Evolutionary conservation across 1,139 yeast genomes (phyloP).

Genomic region (Ogataea hybrid): DNA sequence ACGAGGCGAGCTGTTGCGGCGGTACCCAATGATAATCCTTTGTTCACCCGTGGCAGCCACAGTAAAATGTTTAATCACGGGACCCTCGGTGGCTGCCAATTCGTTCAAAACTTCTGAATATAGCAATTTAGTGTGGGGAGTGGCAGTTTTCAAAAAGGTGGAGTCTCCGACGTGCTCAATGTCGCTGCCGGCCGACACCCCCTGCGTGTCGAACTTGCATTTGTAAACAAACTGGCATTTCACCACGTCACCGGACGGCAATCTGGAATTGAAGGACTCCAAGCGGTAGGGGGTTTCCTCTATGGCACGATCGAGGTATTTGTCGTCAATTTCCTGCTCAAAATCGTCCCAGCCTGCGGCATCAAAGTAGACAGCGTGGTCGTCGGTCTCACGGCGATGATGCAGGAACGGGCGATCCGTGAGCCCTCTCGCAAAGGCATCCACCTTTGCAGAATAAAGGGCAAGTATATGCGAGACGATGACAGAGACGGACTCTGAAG

Average conservation of each 20-base stretch:
- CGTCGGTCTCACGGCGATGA: conserved; percentile 71
- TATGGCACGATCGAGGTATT: conserved; percentile 58
- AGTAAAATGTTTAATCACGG: conserved; percentile 86
- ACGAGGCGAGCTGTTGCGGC: conserved; percentile 80
- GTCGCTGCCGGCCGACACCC: conserved; percentile 42
- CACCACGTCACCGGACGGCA: conserved; percentile 35
- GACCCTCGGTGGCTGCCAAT: conserved; percentile 80
- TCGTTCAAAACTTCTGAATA: conserved; percentile 72
- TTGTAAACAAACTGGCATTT: conserved; percentile 84
- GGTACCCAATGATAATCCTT: conserved; percentile 85
- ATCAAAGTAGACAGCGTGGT: conserved; percentile 92
- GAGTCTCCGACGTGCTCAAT: conserved; percentile 72
- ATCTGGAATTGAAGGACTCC: conserved; percentile 78
- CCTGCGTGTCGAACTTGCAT: conserved; percentile 49
- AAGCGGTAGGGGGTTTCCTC: conserved; percentile 60
- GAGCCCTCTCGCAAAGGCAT: conserved; percentile 68
- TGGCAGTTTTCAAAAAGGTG: conserved; percentile 76
- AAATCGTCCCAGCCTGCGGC: conserved; percentile 38
- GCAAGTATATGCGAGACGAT: conserved; percentile 85
- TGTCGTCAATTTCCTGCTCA: conserved; percentile 75
- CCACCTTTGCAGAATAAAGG: conserved; percentile 87
- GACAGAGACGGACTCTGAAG: conserved; percentile 76
- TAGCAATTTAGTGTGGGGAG: conserved; percentile 72
- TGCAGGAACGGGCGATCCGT: conserved; percentile 58
- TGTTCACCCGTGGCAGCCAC: conserved; percentile 77